A percentile compares a stretch with the other conserved stretches of the same genome.
These are phyloP conservation scores for Beauveria pseudobassiana DNA, from an alignment of 2,329 filamentous ascomycete species.

Conservation along the genomic window DNA sequence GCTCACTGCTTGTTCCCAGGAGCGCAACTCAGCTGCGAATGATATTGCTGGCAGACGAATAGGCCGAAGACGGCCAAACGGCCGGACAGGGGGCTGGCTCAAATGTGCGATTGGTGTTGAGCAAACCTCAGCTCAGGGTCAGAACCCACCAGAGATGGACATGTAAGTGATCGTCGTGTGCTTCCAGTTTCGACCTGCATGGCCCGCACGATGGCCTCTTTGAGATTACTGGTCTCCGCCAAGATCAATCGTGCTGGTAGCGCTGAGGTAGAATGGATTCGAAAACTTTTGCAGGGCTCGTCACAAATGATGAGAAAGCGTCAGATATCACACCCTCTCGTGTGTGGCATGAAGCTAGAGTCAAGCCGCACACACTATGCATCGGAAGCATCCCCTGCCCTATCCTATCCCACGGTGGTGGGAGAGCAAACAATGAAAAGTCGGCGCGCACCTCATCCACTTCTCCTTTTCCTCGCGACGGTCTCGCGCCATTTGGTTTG, in stretches of 20 bases:
- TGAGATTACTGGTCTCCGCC: constrained; percentile 9
- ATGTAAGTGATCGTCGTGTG: constrained; percentile 11
- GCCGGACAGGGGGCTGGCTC: background rate
- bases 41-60: background rate
- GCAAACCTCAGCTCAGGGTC: constrained; percentile 5
- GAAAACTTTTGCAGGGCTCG: background rate
- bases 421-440: background rate
- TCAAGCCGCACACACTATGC: background rate
- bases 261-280: background rate
- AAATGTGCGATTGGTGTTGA: background rate
- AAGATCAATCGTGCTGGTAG: background rate
- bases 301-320: constrained; percentile 7
- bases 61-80: constrained; percentile 2
- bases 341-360: background rate
- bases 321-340: constrained; percentile 5
- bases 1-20: background rate
- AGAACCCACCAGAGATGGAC: constrained; percentile 3
- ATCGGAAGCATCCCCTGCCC: background rate
- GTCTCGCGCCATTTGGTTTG: background rate
- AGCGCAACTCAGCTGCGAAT: background rate
- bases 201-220: constrained; percentile 1
- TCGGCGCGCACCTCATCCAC: background rate
- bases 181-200: constrained; percentile 1
- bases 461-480: background rate
- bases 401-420: background rate